Base-by-base conservation (phyloP, 2,329 filamentous ascomycete species). In the Colletotrichum kahawae region DNA sequence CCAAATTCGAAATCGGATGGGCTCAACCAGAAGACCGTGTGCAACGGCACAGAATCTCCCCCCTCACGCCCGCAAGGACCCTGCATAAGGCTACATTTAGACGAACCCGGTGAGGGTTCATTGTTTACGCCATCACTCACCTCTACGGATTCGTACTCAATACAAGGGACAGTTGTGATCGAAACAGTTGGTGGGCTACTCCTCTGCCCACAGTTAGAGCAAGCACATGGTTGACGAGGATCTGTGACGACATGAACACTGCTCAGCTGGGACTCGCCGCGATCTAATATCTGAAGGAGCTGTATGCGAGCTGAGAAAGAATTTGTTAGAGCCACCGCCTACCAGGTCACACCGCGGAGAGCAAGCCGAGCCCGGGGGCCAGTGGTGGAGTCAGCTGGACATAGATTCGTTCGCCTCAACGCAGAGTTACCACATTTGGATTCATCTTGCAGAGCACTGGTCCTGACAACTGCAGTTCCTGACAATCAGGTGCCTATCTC, bases 61-160 rank as follows among this genome's bases (percentile, higher is more conserved):
- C n/a, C 10, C 27, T 63, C 43, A 16, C 31, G 70, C 34, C 64
- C 21, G 24, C 64, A 43, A 68, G 33, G 56, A 72, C 21, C 69
- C 64, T 73, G 69, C 73, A 73, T 75, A 73, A 65, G 73, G 69
- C 70, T 75, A 71, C 56, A 43, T 13, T 36, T 68, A 64, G 34
- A 48, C 33, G 57, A 59, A 21, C 29, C 33, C 43, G 38, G 16
- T 51, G 27, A 33, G n/a, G 29, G 27, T 9, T 27, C 56, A 48
- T 18, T 31, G 14, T 67, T 31, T 59, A 21, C 31, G 38, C 48
- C 29, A 29, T 21, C 13, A 51, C 51, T 27, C 51, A 62, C 29
- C 16, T 43, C 34, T 54, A 24, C 29, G 51, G 67, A 62, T 38
- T 51, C 21, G 29, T 60, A 12, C 18, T 16, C 43, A 68, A 51